phyloP scores from a whole-genome alignment of 2,329 filamentous ascomycete species.

The Fusarium sp. region DNA sequence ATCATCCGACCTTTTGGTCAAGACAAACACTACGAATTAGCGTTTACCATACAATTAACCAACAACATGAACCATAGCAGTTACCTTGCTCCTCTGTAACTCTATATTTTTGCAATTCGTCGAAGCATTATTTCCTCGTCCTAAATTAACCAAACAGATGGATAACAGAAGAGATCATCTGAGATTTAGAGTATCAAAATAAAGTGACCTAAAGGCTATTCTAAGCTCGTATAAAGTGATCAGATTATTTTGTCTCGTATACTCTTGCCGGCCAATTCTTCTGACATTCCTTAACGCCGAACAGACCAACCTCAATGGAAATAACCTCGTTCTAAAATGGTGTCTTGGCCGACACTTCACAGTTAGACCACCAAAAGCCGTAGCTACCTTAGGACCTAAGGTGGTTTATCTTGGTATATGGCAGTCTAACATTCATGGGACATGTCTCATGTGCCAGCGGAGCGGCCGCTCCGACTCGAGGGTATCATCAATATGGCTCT shows the following conservation, averaged over 20 bases:
- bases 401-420: too few species aligned
- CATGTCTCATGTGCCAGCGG: conserved; percentile 20
- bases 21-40: background rate
- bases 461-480: conserved; percentile 17
- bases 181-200: too few species aligned
- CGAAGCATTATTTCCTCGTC: background rate
- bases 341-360: conserved; percentile 1
- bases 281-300: too few species aligned
- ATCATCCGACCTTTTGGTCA: background rate
- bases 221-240: too few species aligned
- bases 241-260: too few species aligned
- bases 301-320: background rate
- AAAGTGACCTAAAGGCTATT: too few species aligned
- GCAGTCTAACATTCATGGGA: background rate
- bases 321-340: background rate
- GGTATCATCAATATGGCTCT: background rate
- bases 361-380: too few species aligned
- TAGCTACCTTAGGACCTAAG: too few species aligned
- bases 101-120: background rate
- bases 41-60: background rate
- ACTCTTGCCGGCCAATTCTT: too few species aligned
- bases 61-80: background rate
- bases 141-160: background rate
- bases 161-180: too few species aligned
- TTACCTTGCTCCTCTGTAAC: background rate